phyloP scores from a whole-genome alignment of 208 protist species.

The Porcisia deanei region DNA sequence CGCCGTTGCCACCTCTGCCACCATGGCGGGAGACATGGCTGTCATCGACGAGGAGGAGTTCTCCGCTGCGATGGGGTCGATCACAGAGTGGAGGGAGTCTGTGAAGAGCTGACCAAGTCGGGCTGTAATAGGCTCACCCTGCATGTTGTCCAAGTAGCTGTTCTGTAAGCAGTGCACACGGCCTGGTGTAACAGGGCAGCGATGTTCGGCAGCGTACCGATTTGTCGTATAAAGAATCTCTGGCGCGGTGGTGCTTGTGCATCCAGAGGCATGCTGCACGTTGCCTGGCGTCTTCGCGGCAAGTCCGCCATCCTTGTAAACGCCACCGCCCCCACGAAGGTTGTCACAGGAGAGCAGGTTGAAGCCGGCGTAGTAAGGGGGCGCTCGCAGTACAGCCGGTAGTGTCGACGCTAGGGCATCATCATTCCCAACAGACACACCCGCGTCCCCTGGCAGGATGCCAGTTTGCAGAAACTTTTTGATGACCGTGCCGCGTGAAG shows the following conservation, averaged over 20 bases:
- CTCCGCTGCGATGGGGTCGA: conserved; percentile 20
- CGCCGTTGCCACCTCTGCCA: conserved; percentile 29
- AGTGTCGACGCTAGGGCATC: background rate
- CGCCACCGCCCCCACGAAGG: conserved; percentile 11
- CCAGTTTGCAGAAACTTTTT: conserved; percentile 40
- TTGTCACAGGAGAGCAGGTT: conserved; percentile 48
- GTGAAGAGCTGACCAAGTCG: conserved; percentile 36
- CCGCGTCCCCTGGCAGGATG: conserved; percentile 15
- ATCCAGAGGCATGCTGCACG: conserved; percentile 14
- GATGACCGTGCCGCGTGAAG: conserved; percentile 49
- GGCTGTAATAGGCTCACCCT: conserved; percentile 46
- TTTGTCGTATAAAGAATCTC: conserved; percentile 52
- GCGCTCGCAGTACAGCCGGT: background rate
- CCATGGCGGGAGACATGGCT: conserved; percentile 6
- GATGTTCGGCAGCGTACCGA: conserved; percentile 37
- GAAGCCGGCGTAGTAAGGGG: conserved; percentile 63
- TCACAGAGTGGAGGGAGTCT: conserved; percentile 12
- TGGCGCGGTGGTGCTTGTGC: background rate
- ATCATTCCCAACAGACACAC: background rate
- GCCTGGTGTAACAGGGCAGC: conserved; percentile 18
- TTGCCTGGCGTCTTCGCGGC: background rate
- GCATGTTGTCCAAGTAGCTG: conserved; percentile 56
- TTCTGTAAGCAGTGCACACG: conserved; percentile 60
- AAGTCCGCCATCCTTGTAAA: background rate
- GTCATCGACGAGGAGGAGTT: background rate